Evolutionary conservation across 257 asterid species (phyloP).

Genomic region (Gentiana straminea): DNA sequence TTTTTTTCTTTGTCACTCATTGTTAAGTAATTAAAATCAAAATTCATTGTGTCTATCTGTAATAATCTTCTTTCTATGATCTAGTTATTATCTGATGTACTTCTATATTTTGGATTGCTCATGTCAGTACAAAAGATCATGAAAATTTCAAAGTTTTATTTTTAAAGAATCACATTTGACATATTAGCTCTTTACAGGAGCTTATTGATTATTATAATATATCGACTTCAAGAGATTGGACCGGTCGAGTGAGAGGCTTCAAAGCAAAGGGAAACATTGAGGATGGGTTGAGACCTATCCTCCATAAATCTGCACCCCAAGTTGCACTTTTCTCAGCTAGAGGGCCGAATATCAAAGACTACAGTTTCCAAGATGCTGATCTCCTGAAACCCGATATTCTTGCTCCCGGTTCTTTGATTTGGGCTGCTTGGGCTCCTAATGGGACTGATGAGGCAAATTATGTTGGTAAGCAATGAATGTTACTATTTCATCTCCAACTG

Average conservation of each 20-base stretch:
- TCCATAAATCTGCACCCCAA: conserved; percentile 92
- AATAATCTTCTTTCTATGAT: too few species aligned
- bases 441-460: conserved; percentile 95
- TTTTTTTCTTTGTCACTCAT: conserved; percentile 8
- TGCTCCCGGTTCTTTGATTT: conserved; percentile 95
- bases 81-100: too few species aligned
- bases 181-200: conserved; percentile 31
- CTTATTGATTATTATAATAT: conserved; percentile 81
- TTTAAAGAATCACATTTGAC: not conserved
- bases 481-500: not conserved
- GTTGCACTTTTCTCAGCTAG: conserved; percentile 95
- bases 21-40: conserved; percentile 1
- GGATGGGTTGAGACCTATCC: conserved; percentile 74
- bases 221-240: conserved; percentile 89
- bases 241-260: conserved; percentile 87
- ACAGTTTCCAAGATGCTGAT: conserved; percentile 92
- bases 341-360: conserved; percentile 93
- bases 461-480: conserved; percentile 36
- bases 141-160: too few species aligned
- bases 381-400: conserved; percentile 92
- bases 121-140: too few species aligned
- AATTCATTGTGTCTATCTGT: too few species aligned
- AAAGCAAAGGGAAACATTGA: conserved; percentile 80
- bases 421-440: conserved; percentile 99
- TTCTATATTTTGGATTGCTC: too few species aligned